phyloP scores from a whole-genome alignment of 352 stramenopile species.

The Phytophthora colocasiae region DNA sequence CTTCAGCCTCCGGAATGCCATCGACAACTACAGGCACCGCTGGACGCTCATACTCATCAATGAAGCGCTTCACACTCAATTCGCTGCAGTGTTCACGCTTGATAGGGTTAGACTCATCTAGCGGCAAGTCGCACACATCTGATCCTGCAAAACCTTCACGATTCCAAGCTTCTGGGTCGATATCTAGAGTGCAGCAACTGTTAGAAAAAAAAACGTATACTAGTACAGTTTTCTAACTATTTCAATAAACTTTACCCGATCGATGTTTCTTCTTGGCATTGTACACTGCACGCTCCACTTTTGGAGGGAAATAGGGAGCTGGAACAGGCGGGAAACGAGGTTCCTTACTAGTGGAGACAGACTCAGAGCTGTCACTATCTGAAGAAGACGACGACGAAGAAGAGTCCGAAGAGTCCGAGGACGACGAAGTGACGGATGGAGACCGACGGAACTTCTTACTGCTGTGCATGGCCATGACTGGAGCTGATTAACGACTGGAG shows the following conservation, averaged over 20 bases:
- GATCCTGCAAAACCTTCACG: conserved; percentile 86
- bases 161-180: conserved; percentile 67
- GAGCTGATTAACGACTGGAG: conserved; percentile 2
- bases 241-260: conserved; percentile 47
- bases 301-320: conserved; percentile 51
- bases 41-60: conserved; percentile 84
- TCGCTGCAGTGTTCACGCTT: conserved; percentile 79
- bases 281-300: conserved; percentile 54
- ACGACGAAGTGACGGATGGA: conserved; percentile 55
- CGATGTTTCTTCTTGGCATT: conserved; percentile 79
- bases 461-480: conserved; percentile 30
- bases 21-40: conserved; percentile 83
- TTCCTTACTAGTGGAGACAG: neutral
- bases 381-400: conserved; percentile 52
- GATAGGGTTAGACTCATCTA: conserved; percentile 73
- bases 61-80: conserved; percentile 83
- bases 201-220: conserved; percentile 19
- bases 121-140: conserved; percentile 76
- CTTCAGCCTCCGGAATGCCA: conserved; percentile 80
- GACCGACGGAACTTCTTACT: conserved; percentile 48
- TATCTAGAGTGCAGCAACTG: conserved; percentile 48
- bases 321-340: conserved; percentile 63
- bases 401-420: conserved; percentile 35
- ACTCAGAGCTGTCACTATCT: conserved; percentile 35
- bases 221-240: neutral